These are phyloP conservation scores for Perkinsus olseni DNA, from an alignment of 169 alveolate species.

Conservation along the genomic window DNA sequence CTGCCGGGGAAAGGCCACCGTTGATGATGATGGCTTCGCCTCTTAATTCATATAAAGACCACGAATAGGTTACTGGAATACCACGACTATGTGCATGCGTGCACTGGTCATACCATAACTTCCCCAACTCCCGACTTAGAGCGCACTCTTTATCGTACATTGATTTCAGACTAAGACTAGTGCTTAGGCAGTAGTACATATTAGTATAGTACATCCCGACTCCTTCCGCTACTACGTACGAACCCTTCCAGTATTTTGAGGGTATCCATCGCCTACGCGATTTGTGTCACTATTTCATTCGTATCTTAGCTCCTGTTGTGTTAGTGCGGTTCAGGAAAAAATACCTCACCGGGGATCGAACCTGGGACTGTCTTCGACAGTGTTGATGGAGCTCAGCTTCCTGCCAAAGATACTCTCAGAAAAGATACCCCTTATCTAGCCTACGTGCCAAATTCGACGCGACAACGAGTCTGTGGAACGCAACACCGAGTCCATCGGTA, in stretches of 20 bases:
- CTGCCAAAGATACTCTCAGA: too few relatives aligned
- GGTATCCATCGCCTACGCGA: not conserved
- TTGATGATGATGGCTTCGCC: too few relatives aligned
- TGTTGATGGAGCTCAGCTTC: too few relatives aligned
- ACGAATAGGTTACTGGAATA: too few relatives aligned
- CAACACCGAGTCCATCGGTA: too few relatives aligned
- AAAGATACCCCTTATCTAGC: too few relatives aligned
- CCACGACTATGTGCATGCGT: too few relatives aligned
- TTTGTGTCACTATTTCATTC: not conserved
- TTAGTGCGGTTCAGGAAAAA: not conserved
- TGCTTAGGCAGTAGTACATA: not conserved
- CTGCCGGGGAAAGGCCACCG: not conserved
- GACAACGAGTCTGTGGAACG: too few relatives aligned
- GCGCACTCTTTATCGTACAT: not conserved
- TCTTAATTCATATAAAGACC: too few relatives aligned
- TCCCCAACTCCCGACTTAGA: not conserved
- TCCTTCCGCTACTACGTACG: not conserved
- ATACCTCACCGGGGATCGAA: not conserved
- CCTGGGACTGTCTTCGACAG: not conserved
- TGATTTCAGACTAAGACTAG: not conserved
- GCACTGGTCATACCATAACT: not conserved
- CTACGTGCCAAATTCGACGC: too few relatives aligned
- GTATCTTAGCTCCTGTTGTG: not conserved
- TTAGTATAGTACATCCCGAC: not conserved
- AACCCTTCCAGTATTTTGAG: not conserved